These are phyloP conservation scores for Saccharomyces uvarum DNA, from an alignment of 1,139 yeast species.

Conservation along the genomic window DNA sequence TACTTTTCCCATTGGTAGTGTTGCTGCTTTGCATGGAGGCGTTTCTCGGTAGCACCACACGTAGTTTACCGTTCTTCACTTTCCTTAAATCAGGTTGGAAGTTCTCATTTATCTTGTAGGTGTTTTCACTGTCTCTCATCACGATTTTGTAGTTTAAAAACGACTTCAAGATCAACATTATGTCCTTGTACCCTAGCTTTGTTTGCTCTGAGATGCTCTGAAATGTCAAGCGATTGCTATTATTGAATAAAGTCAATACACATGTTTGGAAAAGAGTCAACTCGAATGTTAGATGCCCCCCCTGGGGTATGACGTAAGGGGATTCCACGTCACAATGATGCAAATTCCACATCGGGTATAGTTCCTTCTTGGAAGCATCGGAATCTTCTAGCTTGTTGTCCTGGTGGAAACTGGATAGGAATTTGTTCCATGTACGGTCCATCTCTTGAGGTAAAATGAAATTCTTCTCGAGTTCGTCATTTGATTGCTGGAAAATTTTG, in stretches of 20 bases:
- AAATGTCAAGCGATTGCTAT: constrained; percentile 10
- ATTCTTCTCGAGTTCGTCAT: constrained; percentile 5
- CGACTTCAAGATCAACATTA: constrained; percentile 17
- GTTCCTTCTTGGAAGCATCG: constrained; percentile 12
- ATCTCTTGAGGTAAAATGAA: constrained; percentile 17
- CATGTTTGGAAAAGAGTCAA: constrained; percentile 25
- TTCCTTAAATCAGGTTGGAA: constrained; percentile 19
- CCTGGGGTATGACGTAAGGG: constrained; percentile 13
- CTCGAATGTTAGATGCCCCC: constrained; percentile 15
- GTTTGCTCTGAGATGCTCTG: constrained; percentile 9
- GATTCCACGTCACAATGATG: constrained; percentile 29
- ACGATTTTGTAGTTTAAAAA: constrained; percentile 17
- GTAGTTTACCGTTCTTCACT: constrained; percentile 17
- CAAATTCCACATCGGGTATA: constrained; percentile 17
- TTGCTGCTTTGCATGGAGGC: not conserved
- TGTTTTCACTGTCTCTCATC: constrained; percentile 1
- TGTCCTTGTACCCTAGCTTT: constrained; percentile 7
- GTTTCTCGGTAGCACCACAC: constrained; percentile 13
- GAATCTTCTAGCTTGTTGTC: constrained; percentile 13
- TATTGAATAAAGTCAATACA: constrained; percentile 23
- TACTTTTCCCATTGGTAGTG: not conserved
- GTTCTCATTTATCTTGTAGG: constrained; percentile 13
- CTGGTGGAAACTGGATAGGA: constrained; percentile 3
- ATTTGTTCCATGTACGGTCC: constrained; percentile 24
- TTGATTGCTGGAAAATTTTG: constrained; percentile 9